Evolutionary conservation across 495 filamentous ascomycete species (phyloP), one percentile per base, ranked within the genome.

Genomic region (Penicillium egyptiacum): DNA sequence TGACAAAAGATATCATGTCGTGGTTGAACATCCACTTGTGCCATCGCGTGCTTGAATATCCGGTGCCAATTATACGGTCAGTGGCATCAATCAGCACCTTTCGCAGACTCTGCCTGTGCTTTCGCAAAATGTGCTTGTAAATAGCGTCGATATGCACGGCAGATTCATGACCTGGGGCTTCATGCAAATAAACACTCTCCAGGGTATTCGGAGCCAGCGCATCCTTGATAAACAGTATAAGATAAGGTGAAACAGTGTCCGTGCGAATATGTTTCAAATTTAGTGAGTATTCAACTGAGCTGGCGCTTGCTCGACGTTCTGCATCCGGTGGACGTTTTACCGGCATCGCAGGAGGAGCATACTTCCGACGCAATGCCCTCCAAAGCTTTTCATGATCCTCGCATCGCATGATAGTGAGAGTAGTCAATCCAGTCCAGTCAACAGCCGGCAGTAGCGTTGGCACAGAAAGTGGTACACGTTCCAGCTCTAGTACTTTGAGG

Each of bases 141-240:
- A 98, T 89, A 7, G 81, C 75, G 40, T 91, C 86, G 45, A 94
- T 80, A 5, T 84, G 78, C 3, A 96, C 86, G 16, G 73, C 69
- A 1, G 82, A 82, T 17, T 78, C 66, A 54, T 83, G 79, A 9
- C 71, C 73, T 23, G 76, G 79, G 7, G 83, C 80, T 60, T 96
- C 91, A 70, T 95, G 91, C 47, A 98, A 69, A 65, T 92, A 93
- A 17, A 96, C 73, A 20, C 88, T 86, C 70, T 98, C 89, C 10
- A 98, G 74, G 2, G 84, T 88, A 67, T 98, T 89, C 2, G 93
- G 93, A 25, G 86, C 88, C 28, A 96, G 81, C 0, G 91, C 86
- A 58, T 96, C 90, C 55, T 88, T 91, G 50, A 96, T 81, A 63
- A 96, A 96, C 8, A 80, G 76, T 40, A 96, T 83, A n/a, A 98